A percentile compares a stretch with the other conserved stretches of the same genome.
These are phyloP conservation scores for Cyclocybe aegerita DNA, from an alignment of 768 basidiomycete species.

Conservation along the genomic window DNA sequence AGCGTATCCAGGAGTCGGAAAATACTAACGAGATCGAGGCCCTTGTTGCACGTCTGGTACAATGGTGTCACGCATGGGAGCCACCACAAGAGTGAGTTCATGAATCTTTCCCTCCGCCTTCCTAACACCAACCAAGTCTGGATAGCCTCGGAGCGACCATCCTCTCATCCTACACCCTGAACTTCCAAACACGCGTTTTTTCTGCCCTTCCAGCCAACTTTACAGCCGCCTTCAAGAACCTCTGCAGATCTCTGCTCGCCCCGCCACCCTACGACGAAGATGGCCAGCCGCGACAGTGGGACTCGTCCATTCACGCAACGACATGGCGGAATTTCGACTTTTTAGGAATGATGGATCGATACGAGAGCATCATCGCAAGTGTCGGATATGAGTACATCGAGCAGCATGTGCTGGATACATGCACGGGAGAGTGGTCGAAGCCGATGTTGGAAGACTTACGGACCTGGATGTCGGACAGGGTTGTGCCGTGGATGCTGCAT, in stretches of 20 bases:
- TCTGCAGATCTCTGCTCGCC: conserved; percentile 61
- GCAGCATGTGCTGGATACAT: conserved; percentile 61
- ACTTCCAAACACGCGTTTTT: conserved; percentile 76
- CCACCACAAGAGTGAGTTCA: conserved; percentile 60
- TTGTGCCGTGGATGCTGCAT: conserved; percentile 83
- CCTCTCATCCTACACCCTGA: conserved; percentile 58
- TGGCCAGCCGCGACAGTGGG: conserved; percentile 4
- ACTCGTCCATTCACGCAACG: conserved; percentile 8
- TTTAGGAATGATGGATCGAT: conserved; percentile 78
- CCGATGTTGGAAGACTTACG: conserved; percentile 62
- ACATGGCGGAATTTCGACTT: conserved; percentile 51
- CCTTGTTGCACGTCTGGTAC: conserved; percentile 58
- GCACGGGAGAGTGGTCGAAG: conserved; percentile 67
- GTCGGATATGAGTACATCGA: conserved; percentile 90
- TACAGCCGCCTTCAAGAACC: conserved; percentile 62
- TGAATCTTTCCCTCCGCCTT: not conserved
- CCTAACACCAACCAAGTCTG: conserved; percentile 7
- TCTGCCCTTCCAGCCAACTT: conserved; percentile 71
- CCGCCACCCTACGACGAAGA: conserved; percentile 22
- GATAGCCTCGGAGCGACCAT: conserved; percentile 61
- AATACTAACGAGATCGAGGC: conserved; percentile 47
- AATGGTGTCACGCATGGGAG: conserved; percentile 79
- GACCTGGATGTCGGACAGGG: conserved; percentile 75
- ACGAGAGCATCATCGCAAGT: conserved; percentile 78
- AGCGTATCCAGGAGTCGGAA: conserved; percentile 20